A percentile compares a stretch with the other conserved stretches of the same genome.
These are phyloP conservation scores for Fusarium secorum DNA, from an alignment of 2,329 filamentous ascomycete genomes.

Conservation along the genomic window DNA sequence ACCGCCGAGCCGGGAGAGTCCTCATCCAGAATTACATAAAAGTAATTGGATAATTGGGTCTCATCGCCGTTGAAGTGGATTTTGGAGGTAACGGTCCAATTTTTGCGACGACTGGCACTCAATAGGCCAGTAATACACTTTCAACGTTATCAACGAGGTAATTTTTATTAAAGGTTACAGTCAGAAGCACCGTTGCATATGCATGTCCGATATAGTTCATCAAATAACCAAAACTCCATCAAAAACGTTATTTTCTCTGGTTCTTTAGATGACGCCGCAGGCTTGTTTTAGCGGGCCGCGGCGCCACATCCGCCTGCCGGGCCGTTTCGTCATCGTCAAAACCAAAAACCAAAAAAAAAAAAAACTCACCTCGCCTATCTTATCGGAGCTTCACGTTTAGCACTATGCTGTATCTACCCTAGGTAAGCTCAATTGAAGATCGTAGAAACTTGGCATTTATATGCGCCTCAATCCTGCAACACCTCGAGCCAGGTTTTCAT, in stretches of 20 bases:
- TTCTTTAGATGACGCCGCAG: neutral
- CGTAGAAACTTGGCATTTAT: neutral
- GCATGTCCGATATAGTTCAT: neutral
- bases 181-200: neutral
- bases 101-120: neutral
- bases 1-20: conserved; percentile 7
- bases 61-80: neutral
- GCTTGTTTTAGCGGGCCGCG: neutral
- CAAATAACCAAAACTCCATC: accelerated
- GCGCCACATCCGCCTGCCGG: neutral
- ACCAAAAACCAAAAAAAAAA: neutral
- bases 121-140: neutral
- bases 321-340: neutral
- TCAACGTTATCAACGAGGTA: neutral
- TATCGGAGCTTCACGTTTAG: neutral
- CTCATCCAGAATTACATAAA: conserved; percentile 12
- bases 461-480: neutral
- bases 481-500: neutral
- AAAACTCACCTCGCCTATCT: neutral
- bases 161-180: accelerated
- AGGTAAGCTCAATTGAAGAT: neutral
- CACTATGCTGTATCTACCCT: neutral
- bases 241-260: neutral
- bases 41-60: conserved; percentile 6
- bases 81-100: too few species aligned